Base-by-base conservation (phyloP, 2,329 filamentous ascomycete genomes). In the Arthrobotrys iridis region DNA sequence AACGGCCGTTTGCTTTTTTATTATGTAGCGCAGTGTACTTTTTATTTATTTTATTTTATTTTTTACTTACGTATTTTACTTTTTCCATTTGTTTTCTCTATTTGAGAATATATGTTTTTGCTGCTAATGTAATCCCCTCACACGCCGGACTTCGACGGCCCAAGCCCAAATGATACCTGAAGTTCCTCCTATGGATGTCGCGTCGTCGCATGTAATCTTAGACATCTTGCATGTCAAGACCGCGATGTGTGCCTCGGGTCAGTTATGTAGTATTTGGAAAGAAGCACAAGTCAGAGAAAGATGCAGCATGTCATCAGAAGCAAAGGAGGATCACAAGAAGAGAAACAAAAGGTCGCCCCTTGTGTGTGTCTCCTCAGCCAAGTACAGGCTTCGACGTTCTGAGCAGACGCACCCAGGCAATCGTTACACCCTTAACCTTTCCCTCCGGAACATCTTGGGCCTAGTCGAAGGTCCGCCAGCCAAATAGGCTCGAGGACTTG, bases 391-490 rank as follows among this genome's bases (percentile, higher is more conserved):
- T 57, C 50, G n/a, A 37, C 50, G 20, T 57, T 40, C 30, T 57
- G 37, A 59, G 55, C 55, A 41, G 58, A 63, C 37, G 45, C 46
- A 58, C 37, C 48, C 55, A 62, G 33, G 57, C 43, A 62, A 55
- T 63, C 15, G 66, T 63, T 63, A 71, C 66, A 71, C 66, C 48
- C 48, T 71, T 50, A 55, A 67, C 48, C 50, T 62, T 62, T 62
- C 41, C 58, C 18, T 66, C 58, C 64, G 64, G 64, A 68, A 60
- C 55, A 68, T 45, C 37, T 63, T 59, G 33, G 52, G 58, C 65
- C 45, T 70, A 62, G 65, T 68, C 64, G 64, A 68, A 59, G n/a
- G 50, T 20, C 50, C 22, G 46, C 46, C 4, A 40, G 30, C 24
- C 26, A 37, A 62, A 62, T 55, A 55, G 57, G 35, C 55, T 70